These are phyloP conservation scores for Colletotrichum cordylinicola DNA, from an alignment of 2,329 filamentous ascomycete genomes.

Conservation along the genomic window DNA sequence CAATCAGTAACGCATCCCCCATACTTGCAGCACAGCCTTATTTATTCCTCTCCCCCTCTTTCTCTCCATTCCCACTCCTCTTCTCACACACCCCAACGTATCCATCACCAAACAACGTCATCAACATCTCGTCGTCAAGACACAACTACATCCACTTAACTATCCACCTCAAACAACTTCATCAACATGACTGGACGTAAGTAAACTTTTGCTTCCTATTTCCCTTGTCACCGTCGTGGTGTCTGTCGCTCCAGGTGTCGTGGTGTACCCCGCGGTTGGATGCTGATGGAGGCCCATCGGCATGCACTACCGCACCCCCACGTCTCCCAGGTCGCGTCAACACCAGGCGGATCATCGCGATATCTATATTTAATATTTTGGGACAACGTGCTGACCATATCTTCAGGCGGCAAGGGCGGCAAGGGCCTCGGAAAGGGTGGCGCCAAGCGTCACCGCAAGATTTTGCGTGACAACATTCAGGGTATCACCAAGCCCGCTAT, in stretches of 20 bases:
- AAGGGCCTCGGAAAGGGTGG: conserved; percentile 98
- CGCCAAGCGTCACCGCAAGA: conserved; percentile 99
- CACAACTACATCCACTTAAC: neutral
- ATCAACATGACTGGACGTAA: conserved; percentile 77
- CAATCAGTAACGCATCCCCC: conserved; percentile 25
- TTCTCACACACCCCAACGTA: conserved; percentile 28
- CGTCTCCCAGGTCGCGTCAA: neutral
- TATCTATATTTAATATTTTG: neutral
- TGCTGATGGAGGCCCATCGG: neutral
- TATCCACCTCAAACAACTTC: conserved; percentile 28
- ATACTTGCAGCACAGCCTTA: conserved; percentile 20
- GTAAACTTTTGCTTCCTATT: conserved; percentile 38
- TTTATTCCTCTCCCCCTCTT: conserved; percentile 24
- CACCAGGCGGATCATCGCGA: neutral
- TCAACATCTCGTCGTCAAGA: conserved; percentile 17
- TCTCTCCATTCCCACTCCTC: conserved; percentile 23
- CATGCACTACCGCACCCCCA: neutral
- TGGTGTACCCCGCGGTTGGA: conserved; percentile 1
- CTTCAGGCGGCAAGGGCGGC: conserved; percentile 86
- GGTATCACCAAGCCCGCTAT: conserved; percentile 99
- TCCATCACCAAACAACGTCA: conserved; percentile 27
- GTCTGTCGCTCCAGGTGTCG: neutral
- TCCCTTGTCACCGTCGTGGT: conserved; percentile 20
- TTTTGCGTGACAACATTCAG: conserved; percentile 99
- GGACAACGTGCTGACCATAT: conserved; percentile 3